Conservation (phyloP, 2,329 filamentous ascomycete genomes). For the Fusarium sp. region DNA sequence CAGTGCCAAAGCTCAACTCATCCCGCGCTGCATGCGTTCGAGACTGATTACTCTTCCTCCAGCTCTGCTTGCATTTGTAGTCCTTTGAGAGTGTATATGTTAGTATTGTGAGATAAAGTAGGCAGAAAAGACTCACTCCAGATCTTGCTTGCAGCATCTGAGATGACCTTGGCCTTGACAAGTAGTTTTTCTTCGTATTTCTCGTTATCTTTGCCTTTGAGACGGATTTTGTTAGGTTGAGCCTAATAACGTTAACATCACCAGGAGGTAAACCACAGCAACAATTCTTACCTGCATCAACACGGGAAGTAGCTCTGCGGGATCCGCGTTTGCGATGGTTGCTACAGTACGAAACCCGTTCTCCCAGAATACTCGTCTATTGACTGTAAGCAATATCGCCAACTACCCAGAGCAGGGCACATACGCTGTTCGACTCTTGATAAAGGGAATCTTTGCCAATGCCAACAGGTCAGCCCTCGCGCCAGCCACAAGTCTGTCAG, state of each 20-base stretch:
- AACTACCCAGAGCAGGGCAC: constrained; percentile 32
- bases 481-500: constrained; percentile 77
- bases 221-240: constrained; percentile 72
- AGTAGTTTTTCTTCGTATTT: constrained; percentile 73
- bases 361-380: constrained; percentile 73
- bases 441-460: constrained; percentile 76
- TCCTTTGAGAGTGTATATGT: constrained; percentile 49
- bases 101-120: constrained; percentile 16
- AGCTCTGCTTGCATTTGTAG: constrained; percentile 63
- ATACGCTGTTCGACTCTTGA: constrained; percentile 80
- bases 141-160: constrained; percentile 73
- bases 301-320: constrained; percentile 75
- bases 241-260: constrained; percentile 56
- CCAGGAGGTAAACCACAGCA: background rate
- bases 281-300: constrained; percentile 69
- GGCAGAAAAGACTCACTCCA: constrained; percentile 65
- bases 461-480: constrained; percentile 77
- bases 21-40: constrained; percentile 16
- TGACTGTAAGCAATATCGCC: constrained; percentile 10
- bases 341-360: constrained; percentile 78
- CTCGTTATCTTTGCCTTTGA: constrained; percentile 65
- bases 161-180: constrained; percentile 74
- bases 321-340: constrained; percentile 74
- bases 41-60: constrained; percentile 53
- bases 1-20: constrained; percentile 6